Percentiles rank a stretch among this genome's conserved stretches.
Evolutionary conservation across 495 filamentous ascomycete genomes (phyloP).

Genomic region (Aspergillus steynii): DNA sequence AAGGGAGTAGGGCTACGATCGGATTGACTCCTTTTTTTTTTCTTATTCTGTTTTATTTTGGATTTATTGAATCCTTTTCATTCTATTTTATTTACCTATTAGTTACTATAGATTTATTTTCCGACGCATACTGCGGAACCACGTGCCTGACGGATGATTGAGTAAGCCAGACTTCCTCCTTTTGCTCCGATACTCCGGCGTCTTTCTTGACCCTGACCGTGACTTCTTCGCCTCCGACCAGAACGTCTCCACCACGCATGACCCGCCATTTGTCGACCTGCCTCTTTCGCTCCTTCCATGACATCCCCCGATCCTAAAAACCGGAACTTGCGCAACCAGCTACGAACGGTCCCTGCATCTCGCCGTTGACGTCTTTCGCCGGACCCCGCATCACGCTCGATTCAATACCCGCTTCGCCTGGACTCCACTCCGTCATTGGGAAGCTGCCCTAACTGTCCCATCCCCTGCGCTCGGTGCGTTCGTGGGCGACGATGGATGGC

Average conservation of each 20-base stretch:
- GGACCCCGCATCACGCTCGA: slow-evolving; percentile 22
- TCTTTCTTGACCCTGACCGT: no score
- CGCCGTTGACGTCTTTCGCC: slow-evolving; percentile 10
- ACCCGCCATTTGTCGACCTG: not conserved
- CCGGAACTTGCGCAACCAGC: not conserved
- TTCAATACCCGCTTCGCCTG: slow-evolving; percentile 20
- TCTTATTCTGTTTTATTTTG: no score
- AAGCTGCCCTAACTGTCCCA: not conserved
- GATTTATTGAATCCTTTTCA: not conserved
- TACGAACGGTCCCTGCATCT: not conserved
- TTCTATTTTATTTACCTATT: slow-evolving; percentile 3
- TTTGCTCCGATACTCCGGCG: no score
- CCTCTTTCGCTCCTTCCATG: not conserved
- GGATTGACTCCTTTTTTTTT: no score
- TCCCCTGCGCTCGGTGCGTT: not conserved
- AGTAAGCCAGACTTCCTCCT: not conserved
- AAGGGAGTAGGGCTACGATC: no score
- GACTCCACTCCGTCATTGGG: slow-evolving; percentile 20
- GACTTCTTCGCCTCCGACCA: not conserved
- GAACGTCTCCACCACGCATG: not conserved
- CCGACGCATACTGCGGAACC: not conserved
- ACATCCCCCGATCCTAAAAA: not conserved
- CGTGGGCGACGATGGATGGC: slow-evolving; percentile 36
- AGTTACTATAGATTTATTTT: not conserved
- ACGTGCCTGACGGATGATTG: not conserved